Conservation (phyloP, 768 basidiomycete genomes). For the Leccinellum rugosiceps region DNA sequence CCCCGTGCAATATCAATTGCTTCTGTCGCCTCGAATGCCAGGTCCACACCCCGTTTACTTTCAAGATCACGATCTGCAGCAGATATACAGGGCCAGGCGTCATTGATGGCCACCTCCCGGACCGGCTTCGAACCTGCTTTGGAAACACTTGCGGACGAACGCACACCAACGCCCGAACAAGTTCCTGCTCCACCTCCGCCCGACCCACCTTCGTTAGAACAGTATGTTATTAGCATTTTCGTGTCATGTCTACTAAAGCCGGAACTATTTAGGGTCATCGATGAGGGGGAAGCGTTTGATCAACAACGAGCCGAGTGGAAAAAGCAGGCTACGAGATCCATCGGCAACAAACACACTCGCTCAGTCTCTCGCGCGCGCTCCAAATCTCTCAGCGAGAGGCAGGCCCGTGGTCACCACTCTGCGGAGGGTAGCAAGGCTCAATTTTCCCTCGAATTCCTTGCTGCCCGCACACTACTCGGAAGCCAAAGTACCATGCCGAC, state of each 20-base stretch:
- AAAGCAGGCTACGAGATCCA: constrained; percentile 54
- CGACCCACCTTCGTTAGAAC: constrained; percentile 53
- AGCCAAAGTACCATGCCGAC: constrained; percentile 54
- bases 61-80: constrained; percentile 21
- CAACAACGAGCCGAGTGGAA: constrained; percentile 68
- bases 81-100: constrained; percentile 16
- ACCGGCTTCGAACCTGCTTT: constrained; percentile 18
- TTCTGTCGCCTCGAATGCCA: background rate
- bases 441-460: constrained; percentile 51
- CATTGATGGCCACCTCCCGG: constrained; percentile 1
- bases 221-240: constrained; percentile 37
- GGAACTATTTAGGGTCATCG: constrained; percentile 51
- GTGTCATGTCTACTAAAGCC: background rate
- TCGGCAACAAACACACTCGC: constrained; percentile 62
- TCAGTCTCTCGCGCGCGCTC: constrained; percentile 58
- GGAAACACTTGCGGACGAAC: constrained; percentile 17
- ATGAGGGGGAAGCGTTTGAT: constrained; percentile 59
- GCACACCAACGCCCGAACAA: constrained; percentile 1
- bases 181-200: constrained; percentile 49
- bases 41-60: constrained; percentile 1
- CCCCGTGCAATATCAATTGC: constrained; percentile 22
- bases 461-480: constrained; percentile 64
- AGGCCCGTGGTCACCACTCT: constrained; percentile 13
- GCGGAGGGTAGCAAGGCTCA: constrained; percentile 22
- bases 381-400: constrained; percentile 26